Evolutionary conservation across 345 rosid genomes (phyloP).

Genomic region (Citrus inodora): DNA sequence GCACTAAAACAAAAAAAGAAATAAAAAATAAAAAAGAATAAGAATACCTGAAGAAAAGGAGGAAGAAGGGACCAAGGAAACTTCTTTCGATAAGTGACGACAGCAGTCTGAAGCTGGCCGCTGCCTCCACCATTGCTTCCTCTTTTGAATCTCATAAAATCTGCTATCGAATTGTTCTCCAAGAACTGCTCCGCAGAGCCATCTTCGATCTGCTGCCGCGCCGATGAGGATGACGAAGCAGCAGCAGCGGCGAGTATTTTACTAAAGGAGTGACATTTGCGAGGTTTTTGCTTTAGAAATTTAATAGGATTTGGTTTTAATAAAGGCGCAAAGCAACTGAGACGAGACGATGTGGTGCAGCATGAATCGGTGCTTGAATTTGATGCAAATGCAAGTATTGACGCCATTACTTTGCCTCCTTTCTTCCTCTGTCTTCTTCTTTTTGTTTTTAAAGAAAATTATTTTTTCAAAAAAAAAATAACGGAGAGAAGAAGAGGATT

Average conservation of each 20-base stretch:
- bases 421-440: background rate
- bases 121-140: slow-evolving; percentile 29
- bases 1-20: background rate
- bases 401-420: slow-evolving; percentile 35
- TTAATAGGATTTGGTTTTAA: slow-evolving; percentile 13
- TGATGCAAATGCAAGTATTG: slow-evolving; percentile 28
- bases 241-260: slow-evolving; percentile 25
- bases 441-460: no score
- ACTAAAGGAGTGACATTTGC: slow-evolving; percentile 9
- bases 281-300: background rate
- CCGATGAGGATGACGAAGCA: slow-evolving; percentile 21
- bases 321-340: slow-evolving; percentile 16
- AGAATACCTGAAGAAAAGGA: slow-evolving; percentile 70
- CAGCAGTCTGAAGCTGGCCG: slow-evolving; percentile 77
- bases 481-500: slow-evolving; percentile 20
- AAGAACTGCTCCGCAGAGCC: slow-evolving; percentile 51
- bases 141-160: slow-evolving; percentile 76
- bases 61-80: slow-evolving; percentile 82
- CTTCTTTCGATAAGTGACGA: slow-evolving; percentile 70
- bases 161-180: slow-evolving; percentile 61
- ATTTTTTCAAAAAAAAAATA: background rate
- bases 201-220: slow-evolving; percentile 25
- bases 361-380: slow-evolving; percentile 27
- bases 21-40: background rate
- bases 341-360: slow-evolving; percentile 24